Evolutionary conservation across 306 rosid species (phyloP).

Genomic region (Lablab purpureus): DNA sequence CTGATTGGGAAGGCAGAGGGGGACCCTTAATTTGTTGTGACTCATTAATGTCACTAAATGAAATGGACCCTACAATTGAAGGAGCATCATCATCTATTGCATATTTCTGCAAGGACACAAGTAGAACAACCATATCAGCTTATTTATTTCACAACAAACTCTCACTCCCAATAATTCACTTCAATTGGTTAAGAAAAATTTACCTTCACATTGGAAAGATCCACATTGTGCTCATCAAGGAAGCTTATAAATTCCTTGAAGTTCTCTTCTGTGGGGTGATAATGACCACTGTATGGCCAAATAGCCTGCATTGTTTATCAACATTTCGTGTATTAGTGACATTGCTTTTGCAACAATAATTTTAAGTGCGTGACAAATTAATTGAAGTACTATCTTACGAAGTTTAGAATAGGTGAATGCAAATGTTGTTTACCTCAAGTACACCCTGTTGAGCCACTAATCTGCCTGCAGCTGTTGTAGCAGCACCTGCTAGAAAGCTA

Average conservation of each 20-base stretch:
- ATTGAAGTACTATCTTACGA: background rate
- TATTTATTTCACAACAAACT: background rate
- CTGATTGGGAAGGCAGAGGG: slow-evolving; percentile 5
- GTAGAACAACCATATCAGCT: slow-evolving; percentile 2
- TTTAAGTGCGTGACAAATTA: background rate
- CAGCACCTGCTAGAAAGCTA: slow-evolving; percentile 92
- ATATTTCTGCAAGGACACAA: slow-evolving; percentile 60
- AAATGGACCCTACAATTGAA: slow-evolving; percentile 46
- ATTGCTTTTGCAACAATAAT: slow-evolving; percentile 17
- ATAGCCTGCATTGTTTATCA: slow-evolving; percentile 71
- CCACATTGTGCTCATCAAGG: slow-evolving; percentile 76
- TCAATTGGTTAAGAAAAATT: background rate
- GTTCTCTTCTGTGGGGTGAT: slow-evolving; percentile 96
- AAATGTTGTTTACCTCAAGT: slow-evolving; percentile 65
- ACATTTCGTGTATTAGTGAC: slow-evolving; percentile 14
- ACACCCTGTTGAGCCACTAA: slow-evolving; percentile 74
- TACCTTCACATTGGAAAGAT: slow-evolving; percentile 93
- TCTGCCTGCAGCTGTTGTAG: slow-evolving; percentile 98
- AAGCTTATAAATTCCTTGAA: slow-evolving; percentile 85
- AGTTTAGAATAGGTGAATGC: background rate
- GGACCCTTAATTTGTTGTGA: slow-evolving; percentile 46
- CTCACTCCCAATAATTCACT: background rate
- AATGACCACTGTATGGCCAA: slow-evolving; percentile 99
- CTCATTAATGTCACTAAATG: slow-evolving; percentile 46
- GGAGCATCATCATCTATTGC: slow-evolving; percentile 83